Evolutionary conservation across 345 rosid species (phyloP), one percentile per base, ranked within the genome.

Genomic region (Angophora floribunda): DNA sequence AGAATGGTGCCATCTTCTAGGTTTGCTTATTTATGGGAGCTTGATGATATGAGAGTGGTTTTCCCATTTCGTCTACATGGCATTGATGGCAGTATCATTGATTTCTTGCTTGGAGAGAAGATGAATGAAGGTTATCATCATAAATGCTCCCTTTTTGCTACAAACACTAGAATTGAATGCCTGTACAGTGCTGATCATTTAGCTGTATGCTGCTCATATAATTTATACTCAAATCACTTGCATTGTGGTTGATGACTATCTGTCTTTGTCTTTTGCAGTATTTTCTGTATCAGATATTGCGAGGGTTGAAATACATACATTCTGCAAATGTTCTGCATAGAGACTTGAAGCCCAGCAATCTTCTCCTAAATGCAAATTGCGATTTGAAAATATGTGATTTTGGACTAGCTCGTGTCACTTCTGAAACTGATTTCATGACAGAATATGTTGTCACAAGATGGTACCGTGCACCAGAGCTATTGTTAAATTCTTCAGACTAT

Each of bases 391-490:
- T 97, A 79, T 96, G 98, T 91, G 99, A 97, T 89, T 97, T 97
- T 90, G 99, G 98, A 89, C 94, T 95, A 30, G 98, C 98, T 89
- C 98, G 98, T 91, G 96, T 93, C 84, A 93, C 96, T 87, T 94
- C 98, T n/a, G 99, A 96, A 90, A 95, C 97, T 84, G 99, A 98
- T 94, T 90, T 93, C 87, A 97, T 95, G 98, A 96, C 97, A 52
- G 96, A 96, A 85, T 95, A 96, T 90, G 99, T 98, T 85, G 98
- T 98, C 89, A 98, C 99, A 28, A 96, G 99, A 89, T 98, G 99
- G 99, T 98, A 98, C 89, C 96, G 99, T 16, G 97, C 99, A 79
- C 99, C 99, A 7, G 99, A 97, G 91, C 94, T 97, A 89, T 86
- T 97, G 78, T 89, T 97, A 86, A 94, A 94, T 92, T 96, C 98